Evolutionary conservation across 352 stramenopile genomes (phyloP).

Genomic region (Phytophthora multivora): DNA sequence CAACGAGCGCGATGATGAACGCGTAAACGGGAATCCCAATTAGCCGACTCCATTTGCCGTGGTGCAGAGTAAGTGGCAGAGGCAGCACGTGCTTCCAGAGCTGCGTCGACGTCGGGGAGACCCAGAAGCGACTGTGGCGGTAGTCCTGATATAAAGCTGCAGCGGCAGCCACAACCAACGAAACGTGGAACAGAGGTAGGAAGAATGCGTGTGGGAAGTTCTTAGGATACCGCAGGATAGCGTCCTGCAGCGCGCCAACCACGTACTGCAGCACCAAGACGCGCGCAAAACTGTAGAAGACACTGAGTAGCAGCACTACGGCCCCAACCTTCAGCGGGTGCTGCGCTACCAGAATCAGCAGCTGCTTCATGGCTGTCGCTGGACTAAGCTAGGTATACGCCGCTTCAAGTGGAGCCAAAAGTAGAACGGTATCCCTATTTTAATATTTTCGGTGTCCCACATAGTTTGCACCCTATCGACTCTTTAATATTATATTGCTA

Average conservation of each 20-base stretch:
- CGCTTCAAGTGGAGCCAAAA: constrained; percentile 8
- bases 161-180: constrained; percentile 37
- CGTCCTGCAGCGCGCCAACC: constrained; percentile 53
- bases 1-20: constrained; percentile 52
- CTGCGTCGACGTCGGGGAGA: constrained; percentile 15
- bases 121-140: constrained; percentile 36
- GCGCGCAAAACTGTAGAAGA: constrained; percentile 72
- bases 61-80: constrained; percentile 62
- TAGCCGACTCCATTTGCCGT: constrained; percentile 52
- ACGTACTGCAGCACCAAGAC: constrained; percentile 65
- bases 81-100: constrained; percentile 67
- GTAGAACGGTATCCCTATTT: not conserved
- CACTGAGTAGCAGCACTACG: constrained; percentile 53
- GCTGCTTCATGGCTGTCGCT: constrained; percentile 29
- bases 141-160: constrained; percentile 55
- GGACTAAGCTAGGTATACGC: not conserved
- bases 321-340: constrained; percentile 59
- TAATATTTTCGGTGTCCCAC: not conserved
- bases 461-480: not conserved
- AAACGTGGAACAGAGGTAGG: constrained; percentile 60
- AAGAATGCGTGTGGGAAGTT: constrained; percentile 65
- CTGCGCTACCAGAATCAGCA: constrained; percentile 68
- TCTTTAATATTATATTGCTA: too few relatives aligned
- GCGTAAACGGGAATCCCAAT: constrained; percentile 74
- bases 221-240: constrained; percentile 55